phyloP scores from a whole-genome alignment of 352 stramenopile species.

The Globisporangium abappressorium region DNA sequence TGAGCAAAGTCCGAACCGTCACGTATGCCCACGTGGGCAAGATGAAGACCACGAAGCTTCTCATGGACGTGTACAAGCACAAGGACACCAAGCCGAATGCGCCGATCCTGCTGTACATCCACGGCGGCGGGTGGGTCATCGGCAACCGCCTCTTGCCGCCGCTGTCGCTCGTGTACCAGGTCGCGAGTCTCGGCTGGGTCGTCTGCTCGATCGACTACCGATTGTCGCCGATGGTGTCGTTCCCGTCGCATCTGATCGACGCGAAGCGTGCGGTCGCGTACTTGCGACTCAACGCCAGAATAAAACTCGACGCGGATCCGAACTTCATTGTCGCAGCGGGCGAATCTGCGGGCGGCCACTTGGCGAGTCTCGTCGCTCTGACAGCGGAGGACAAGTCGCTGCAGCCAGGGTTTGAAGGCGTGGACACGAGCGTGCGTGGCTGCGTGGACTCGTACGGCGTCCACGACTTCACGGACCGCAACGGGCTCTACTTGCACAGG shows the following conservation, averaged over 20 bases:
- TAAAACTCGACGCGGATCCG: conserved; percentile 48
- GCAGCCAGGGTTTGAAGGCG: conserved; percentile 71
- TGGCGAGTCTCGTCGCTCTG: conserved; percentile 68
- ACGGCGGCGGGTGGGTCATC: conserved; percentile 77
- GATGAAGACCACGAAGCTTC: conserved; percentile 47
- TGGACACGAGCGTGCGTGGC: conserved; percentile 65
- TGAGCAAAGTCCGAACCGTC: conserved; percentile 48
- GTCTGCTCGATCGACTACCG: conserved; percentile 79
- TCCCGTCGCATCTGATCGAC: conserved; percentile 69
- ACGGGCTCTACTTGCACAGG: conserved; percentile 57
- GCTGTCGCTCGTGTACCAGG: conserved; percentile 61
- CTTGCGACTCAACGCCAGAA: conserved; percentile 39
- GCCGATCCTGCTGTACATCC: conserved; percentile 75
- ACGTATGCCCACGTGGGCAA: conserved; percentile 68
- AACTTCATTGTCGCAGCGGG: conserved; percentile 70
- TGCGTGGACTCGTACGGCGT: conserved; percentile 79
- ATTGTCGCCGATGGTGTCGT: conserved; percentile 59
- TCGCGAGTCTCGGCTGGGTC: conserved; percentile 55
- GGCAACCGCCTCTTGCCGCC: conserved; percentile 45
- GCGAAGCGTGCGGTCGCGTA: conserved; percentile 70
- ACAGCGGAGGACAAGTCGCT: conserved; percentile 60
- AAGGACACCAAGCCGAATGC: conserved; percentile 42
- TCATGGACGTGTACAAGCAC: conserved; percentile 79
- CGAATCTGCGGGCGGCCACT: conserved; percentile 68
- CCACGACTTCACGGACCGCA: conserved; percentile 71